These are phyloP conservation scores for Albugo laibachii DNA, from an alignment of 352 stramenopile genomes.

Conservation along the genomic window DNA sequence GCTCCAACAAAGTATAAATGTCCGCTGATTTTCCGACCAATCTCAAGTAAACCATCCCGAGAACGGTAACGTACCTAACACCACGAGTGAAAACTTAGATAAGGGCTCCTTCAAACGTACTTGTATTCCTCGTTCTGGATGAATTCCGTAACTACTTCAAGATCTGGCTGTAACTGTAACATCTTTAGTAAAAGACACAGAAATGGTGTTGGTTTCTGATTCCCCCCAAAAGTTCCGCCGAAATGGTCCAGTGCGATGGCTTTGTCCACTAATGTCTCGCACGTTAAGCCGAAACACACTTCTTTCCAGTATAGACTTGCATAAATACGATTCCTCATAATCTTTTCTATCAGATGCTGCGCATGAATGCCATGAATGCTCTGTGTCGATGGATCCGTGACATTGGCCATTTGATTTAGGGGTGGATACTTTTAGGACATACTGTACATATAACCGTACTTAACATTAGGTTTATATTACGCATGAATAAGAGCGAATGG, in stretches of 20 bases:
- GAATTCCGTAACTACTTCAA: conserved; percentile 86
- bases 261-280: conserved; percentile 91
- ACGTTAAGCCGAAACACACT: conserved; percentile 94
- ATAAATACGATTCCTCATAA: conserved; percentile 94
- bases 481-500: no score
- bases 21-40: conserved; percentile 85
- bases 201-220: conserved; percentile 91
- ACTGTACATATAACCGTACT: no score
- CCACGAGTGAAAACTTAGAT: background rate
- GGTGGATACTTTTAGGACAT: no score
- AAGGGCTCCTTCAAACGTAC: conserved; percentile 8
- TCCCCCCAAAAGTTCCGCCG: conserved; percentile 87
- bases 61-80: conserved; percentile 79
- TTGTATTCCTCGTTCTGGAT: conserved; percentile 98
- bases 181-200: conserved; percentile 97
- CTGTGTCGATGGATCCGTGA: conserved; percentile 80
- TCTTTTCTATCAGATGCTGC: conserved; percentile 97
- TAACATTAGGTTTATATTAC: no score
- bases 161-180: conserved; percentile 93
- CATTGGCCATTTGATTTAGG: conserved; percentile 35
- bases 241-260: conserved; percentile 85
- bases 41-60: conserved; percentile 93
- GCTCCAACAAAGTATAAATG: conserved; percentile 89
- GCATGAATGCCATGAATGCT: conserved; percentile 92
- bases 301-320: conserved; percentile 95